These are phyloP conservation scores for Pleurotus tuber-regium DNA, from an alignment of 768 basidiomycete genomes.

Conservation along the genomic window DNA sequence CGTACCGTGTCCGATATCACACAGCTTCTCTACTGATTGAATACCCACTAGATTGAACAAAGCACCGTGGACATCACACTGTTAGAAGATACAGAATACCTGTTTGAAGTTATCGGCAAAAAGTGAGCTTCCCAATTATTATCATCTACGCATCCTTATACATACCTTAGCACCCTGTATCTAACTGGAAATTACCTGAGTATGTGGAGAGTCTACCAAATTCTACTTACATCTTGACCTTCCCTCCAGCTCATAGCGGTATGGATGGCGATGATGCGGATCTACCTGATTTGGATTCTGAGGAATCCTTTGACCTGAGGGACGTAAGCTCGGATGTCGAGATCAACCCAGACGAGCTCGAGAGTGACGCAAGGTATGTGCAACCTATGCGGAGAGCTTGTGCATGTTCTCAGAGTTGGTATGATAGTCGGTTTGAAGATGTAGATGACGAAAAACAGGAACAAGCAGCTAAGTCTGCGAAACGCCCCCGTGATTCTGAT, in stretches of 20 bases:
- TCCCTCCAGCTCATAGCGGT: conserved; percentile 46
- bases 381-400: neutral
- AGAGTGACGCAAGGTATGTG: conserved; percentile 53
- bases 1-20: conserved; percentile 17
- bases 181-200: conserved; percentile 86
- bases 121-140: conserved; percentile 54
- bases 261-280: conserved; percentile 43
- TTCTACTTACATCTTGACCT: conserved; percentile 3
- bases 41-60: conserved; percentile 70
- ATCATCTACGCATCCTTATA: no score
- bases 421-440: conserved; percentile 71
- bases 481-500: conserved; percentile 72
- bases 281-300: conserved; percentile 48
- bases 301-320: conserved; percentile 57
- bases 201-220: conserved; percentile 30
- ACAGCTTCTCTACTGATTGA: neutral
- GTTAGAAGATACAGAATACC: conserved; percentile 59
- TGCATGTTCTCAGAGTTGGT: neutral
- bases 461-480: conserved; percentile 44
- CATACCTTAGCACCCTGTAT: conserved; percentile 61
- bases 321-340: conserved; percentile 86
- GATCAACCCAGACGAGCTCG: conserved; percentile 59
- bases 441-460: conserved; percentile 39
- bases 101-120: conserved; percentile 74
- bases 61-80: conserved; percentile 68